Evolutionary conservation across 2,329 filamentous ascomycete species (phyloP), one percentile per base, ranked within the genome.

Genomic region (Mycosphaerella arachidis): DNA sequence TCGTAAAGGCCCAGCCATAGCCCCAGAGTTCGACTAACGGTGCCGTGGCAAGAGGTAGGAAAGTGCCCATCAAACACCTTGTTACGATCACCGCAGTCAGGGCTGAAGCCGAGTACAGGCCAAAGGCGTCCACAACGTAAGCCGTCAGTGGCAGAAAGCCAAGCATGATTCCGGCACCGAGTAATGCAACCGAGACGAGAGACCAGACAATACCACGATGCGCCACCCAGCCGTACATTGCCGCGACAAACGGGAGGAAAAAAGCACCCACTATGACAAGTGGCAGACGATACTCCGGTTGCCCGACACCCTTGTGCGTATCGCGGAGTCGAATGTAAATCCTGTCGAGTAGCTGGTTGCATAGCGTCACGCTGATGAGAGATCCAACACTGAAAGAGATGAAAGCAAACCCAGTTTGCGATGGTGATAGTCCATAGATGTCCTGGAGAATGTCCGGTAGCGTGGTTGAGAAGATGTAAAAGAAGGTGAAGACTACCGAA

Each of bases 201-300:
- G 83, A 81, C 54, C 79, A 74, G 46, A 84, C 81, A 78, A 83
- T 84, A 64, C 84, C 81, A 0, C 75, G 65, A 56, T 84, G 75
- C 0, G 81, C 81, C 0, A 76, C 76, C 83, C 83, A 86, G 43
- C 83, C 84, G 64, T 86, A 86, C 68, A 81, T 78, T 63, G 84
- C 82, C 1, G 86, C 70, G 0, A 82, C 81, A 0, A 77, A 63
- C 0, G 84, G 82, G 0, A 82, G 75, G 1, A 86, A 59, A 0
- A 86, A 48, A 0, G 80, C 79, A 0, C 81, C 82, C 0, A 81
- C 73, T 10, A 84, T 68, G 71, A 85, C 81, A 2, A 87, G 74
- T 0, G 85, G 85, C 0, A 87, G 75, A n/a, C 86, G 83, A 66
- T 82, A 85, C 64, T 90, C 87, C 0, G 87, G 86, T 18, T 70